phyloP scores from a whole-genome alignment of 129 eudicot genomes.

The Pulicaria dysenterica region DNA sequence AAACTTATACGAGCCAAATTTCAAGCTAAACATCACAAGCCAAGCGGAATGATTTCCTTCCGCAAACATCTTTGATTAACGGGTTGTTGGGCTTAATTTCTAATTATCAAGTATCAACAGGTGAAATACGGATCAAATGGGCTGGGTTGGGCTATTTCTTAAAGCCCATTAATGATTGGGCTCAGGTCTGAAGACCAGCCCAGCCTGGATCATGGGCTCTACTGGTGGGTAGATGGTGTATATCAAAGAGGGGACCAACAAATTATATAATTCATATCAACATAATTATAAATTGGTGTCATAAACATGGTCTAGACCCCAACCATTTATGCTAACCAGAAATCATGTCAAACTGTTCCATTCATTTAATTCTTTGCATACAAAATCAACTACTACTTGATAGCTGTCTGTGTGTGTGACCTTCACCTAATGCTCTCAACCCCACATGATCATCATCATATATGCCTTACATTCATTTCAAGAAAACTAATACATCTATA shows the following conservation, averaged over 20 bases:
- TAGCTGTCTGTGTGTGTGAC: slow-evolving; percentile 36
- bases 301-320: slow-evolving; percentile 42
- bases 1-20: too few relatives aligned
- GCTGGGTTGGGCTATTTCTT: slow-evolving; percentile 1
- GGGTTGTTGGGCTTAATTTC: too few relatives aligned
- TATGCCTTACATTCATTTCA: not conserved
- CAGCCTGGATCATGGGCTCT: slow-evolving; percentile 17
- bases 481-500: slow-evolving; percentile 13
- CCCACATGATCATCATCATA: slow-evolving; percentile 13
- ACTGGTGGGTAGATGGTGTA: slow-evolving; percentile 21
- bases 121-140: not conserved
- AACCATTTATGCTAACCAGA: slow-evolving; percentile 42
- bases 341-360: slow-evolving; percentile 36
- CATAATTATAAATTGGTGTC: slow-evolving; percentile 19
- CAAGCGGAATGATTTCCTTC: too few relatives aligned
- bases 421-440: slow-evolving; percentile 41
- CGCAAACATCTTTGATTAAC: too few relatives aligned
- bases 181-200: slow-evolving; percentile 12
- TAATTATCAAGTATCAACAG: too few relatives aligned
- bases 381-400: slow-evolving; percentile 33
- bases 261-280: not conserved
- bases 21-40: too few relatives aligned
- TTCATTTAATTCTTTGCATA: slow-evolving; percentile 31
- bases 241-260: slow-evolving; percentile 30
- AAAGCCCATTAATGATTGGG: not conserved